These are phyloP conservation scores for Musa troglodytarum DNA, from an alignment of 176 grass and related monocot genomes.

Conservation along the genomic window DNA sequence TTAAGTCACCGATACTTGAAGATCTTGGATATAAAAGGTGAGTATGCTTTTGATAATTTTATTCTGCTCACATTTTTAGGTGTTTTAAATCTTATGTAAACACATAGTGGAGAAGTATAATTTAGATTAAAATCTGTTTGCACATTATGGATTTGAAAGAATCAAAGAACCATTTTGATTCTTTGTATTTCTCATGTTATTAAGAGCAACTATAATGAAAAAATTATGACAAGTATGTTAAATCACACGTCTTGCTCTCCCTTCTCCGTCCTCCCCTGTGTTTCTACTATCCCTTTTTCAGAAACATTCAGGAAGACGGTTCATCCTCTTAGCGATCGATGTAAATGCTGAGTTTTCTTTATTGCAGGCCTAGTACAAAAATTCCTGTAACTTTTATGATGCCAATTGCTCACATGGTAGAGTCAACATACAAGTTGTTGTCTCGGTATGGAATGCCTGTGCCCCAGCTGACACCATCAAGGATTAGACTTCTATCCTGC, in stretches of 20 bases:
- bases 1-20: constrained; percentile 86
- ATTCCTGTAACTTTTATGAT: constrained; percentile 84
- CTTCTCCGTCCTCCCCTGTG: neutral
- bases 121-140: neutral
- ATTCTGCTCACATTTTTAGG: neutral
- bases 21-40: constrained; percentile 98
- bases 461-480: constrained; percentile 94
- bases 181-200: too few species aligned
- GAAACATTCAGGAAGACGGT: neutral
- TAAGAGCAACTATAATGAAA: too few species aligned
- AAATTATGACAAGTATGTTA: too few species aligned
- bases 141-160: neutral
- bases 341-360: constrained; percentile 6
- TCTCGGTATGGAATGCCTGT: constrained; percentile 83
- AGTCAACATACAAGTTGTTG: constrained; percentile 73
- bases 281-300: neutral
- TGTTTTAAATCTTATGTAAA: neutral
- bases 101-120: neutral
- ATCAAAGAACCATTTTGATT: too few species aligned
- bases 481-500: constrained; percentile 84
- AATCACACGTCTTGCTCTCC: too few species aligned
- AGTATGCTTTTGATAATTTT: neutral
- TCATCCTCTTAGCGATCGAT: neutral
- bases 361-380: constrained; percentile 78
- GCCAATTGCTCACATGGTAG: constrained; percentile 86